Evolutionary conservation across 2,329 filamentous ascomycete species (phyloP).

Genomic region (Myriosclerotinia curreyana): DNA sequence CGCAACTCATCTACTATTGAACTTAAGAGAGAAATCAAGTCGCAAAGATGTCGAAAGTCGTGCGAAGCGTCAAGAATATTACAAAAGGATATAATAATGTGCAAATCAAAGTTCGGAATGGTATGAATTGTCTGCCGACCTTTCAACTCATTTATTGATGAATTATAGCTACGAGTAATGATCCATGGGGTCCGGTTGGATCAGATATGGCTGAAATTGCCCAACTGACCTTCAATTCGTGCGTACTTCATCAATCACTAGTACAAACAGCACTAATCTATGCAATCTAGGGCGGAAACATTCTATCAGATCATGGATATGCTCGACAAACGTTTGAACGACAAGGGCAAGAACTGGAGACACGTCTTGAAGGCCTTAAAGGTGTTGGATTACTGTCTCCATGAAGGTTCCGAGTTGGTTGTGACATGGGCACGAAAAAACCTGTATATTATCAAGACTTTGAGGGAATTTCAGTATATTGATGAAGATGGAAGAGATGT

Average conservation of each 20-base stretch:
- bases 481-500: conserved; percentile 96
- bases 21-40: conserved; percentile 22
- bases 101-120: conserved; percentile 98
- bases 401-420: conserved; percentile 93
- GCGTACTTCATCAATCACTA: conserved; percentile 42
- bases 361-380: conserved; percentile 97
- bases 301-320: conserved; percentile 99
- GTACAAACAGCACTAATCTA: conserved; percentile 21
- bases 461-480: conserved; percentile 94
- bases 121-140: conserved; percentile 51
- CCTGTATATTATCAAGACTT: conserved; percentile 96
- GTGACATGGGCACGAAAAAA: conserved; percentile 98
- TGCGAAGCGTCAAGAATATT: conserved; percentile 97
- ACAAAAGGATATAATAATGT: conserved; percentile 97
- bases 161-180: conserved; percentile 88
- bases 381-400: conserved; percentile 94
- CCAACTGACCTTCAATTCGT: conserved; percentile 97
- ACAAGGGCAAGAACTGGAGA: conserved; percentile 99
- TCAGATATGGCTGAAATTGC: conserved; percentile 99
- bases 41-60: conserved; percentile 85
- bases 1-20: background rate
- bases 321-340: conserved; percentile 96
- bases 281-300: conserved; percentile 66
- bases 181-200: conserved; percentile 96
- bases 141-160: conserved; percentile 35